Evolutionary conservation across 2,329 filamentous ascomycete genomes (phyloP), one percentile per base, ranked within the genome.

Genomic region (Hirsutella thompsonii): DNA sequence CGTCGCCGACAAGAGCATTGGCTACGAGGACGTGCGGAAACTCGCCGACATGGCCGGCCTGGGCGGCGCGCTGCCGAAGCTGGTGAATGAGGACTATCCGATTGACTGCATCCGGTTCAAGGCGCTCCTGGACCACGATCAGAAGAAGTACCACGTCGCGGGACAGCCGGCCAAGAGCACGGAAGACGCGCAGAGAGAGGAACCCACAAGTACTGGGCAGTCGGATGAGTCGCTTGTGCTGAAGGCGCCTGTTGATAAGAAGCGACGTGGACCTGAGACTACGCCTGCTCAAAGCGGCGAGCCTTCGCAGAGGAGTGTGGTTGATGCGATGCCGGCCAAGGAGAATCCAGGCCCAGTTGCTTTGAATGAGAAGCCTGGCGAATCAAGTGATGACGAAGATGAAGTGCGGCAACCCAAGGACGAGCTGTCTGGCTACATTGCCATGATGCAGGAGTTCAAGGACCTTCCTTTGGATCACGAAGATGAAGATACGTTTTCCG

Each of bases 61-160:
- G 39, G 40, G 46, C n/a, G n/a, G n/a, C 1, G 42, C 45, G 2
- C 50, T 63, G 35, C 55, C 62, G 5, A 52, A 68, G 2, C 50
- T 94, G 3, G 79, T 88, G 10, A 81, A 79, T 43, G 79, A 84
- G 38, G 63, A 68, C 0, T 90, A 82, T 50, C 74, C 80, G 0
- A 62, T 81, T 2, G 81, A 88, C 42, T 88, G 82, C 47, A 70
- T 85, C 30, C 61, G 63, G 29, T 78, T 74, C 46, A 64, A 67
- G 5, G 59, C 61, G 1, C 46, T 87, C 1, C 58, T 85, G 14
- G 76, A 83, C 46, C 67, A 72, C 5, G 60, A 61, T 3, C 75
- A 79, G 48, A 57, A 58, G 20, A 72, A 73, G 37, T 92, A 86
- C 52, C 61, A 55, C 44, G 67, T 83, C 20, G 55, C 53, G 39